Conservation (phyloP, 2,329 filamentous ascomycete species). For the Curvularia spicifera region DNA sequence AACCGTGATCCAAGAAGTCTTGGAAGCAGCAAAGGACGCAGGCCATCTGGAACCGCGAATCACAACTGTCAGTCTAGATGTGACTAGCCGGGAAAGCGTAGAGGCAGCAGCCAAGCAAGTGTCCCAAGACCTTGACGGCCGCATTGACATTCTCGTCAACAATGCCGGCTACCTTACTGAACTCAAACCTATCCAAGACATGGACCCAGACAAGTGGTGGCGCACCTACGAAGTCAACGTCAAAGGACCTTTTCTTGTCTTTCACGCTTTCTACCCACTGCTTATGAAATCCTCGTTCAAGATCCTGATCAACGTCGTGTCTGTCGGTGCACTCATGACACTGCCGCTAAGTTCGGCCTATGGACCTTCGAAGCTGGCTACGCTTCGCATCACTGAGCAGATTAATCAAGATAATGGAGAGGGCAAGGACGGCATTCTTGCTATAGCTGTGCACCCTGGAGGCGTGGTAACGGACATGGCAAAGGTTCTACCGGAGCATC, state of each 20-base stretch:
- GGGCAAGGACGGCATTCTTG: constrained; percentile 26
- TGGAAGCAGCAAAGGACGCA: constrained; percentile 41
- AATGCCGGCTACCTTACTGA: constrained; percentile 53
- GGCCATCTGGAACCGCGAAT: constrained; percentile 48
- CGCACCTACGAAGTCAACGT: constrained; percentile 58
- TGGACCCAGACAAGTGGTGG: constrained; percentile 51
- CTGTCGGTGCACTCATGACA: constrained; percentile 49
- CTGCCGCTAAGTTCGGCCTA: constrained; percentile 46
- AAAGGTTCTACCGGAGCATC: constrained; percentile 14
- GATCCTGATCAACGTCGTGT: constrained; percentile 55
- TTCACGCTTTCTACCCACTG: constrained; percentile 55
- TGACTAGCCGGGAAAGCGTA: constrained; percentile 51
- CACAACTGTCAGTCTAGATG: constrained; percentile 54
- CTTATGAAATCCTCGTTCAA: constrained; percentile 38
- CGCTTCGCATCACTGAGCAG: constrained; percentile 59
- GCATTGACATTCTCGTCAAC: constrained; percentile 57
- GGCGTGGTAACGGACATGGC: constrained; percentile 25
- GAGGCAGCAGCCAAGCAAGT: constrained; percentile 45
- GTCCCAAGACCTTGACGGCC: constrained; percentile 19
- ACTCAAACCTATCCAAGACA: constrained; percentile 39
- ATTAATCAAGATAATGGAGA: constrained; percentile 51
- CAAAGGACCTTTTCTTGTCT: constrained; percentile 55
- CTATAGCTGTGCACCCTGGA: constrained; percentile 36
- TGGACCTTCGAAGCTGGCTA: constrained; percentile 57
- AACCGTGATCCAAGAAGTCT: constrained; percentile 46